Evolutionary conservation across 139 green algal species (phyloP), one percentile per base, ranked within the genome.

Genomic region (Haematococcus lacustris): DNA sequence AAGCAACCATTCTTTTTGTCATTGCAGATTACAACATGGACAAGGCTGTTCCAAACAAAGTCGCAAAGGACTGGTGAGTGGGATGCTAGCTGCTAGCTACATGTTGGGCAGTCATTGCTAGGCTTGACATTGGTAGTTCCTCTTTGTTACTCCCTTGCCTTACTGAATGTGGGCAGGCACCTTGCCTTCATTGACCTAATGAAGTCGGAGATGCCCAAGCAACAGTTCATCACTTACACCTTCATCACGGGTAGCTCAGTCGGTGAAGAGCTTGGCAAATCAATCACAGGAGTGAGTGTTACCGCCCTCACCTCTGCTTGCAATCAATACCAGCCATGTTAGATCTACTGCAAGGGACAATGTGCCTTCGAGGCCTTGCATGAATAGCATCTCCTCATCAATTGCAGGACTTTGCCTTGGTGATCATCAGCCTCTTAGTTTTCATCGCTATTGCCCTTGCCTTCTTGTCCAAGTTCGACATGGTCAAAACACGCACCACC

Each of bases 381-480:
- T n/a, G n/a, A n/a, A n/a, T n/a, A n/a, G n/a, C n/a, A n/a, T n/a
- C n/a, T n/a, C n/a, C n/a, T n/a, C n/a, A n/a, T n/a, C n/a, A n/a
- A n/a, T n/a, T 59, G 62, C 43, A 73, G 68, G 70, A 75, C 70
- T 61, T 75, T 34, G 23, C 25, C 2, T n/a, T 75, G 59, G 32
- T 76, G 28, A 64, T 76, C 71, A 71, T 76, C 40, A 50, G 61
- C 21, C 21, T 76, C 23, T 41, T 76, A 30, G n/a, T 76, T 25
- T 76, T 71, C 61, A 71, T 76, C 32, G 41, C 50, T 3, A 57
- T 57, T 21, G 47, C 47, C 21, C 13, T 57, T 57, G 13, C 21
- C 13, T 57, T 57, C 47, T 21, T 57, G 47, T 28, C 13, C 47
- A 57, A 57, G 47, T 71, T 33, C 2, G 47, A 21, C 47, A 57